Evolutionary conservation across 2,329 filamentous ascomycete species (phyloP).

Genomic region (Ceratocystiopsis brevicomis): DNA sequence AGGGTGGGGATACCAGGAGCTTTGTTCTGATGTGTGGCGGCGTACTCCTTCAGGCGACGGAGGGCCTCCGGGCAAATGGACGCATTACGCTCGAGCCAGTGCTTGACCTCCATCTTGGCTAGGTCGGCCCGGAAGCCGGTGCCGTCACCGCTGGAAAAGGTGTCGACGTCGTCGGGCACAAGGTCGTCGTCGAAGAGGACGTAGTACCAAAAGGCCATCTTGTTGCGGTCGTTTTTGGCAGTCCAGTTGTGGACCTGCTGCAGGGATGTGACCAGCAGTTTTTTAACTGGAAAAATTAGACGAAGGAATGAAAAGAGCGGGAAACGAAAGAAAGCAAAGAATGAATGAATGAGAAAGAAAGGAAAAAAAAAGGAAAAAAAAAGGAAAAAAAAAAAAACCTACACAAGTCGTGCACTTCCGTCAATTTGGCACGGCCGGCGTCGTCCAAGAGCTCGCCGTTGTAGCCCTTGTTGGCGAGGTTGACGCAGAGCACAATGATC

Average conservation of each 20-base stretch:
- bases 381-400: conserved; percentile 12
- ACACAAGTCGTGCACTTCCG: conserved; percentile 48
- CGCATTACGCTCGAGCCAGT: conserved; percentile 44
- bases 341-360: background rate
- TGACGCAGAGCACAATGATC: conserved; percentile 45
- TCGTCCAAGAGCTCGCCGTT: conserved; percentile 45
- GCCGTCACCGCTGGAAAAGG: conserved; percentile 25
- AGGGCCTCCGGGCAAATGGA: conserved; percentile 37
- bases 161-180: conserved; percentile 30
- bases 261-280: conserved; percentile 43
- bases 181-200: conserved; percentile 42
- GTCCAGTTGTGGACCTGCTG: conserved; percentile 54
- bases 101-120: conserved; percentile 39
- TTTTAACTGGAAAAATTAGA: conserved; percentile 32
- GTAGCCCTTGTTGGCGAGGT: conserved; percentile 48
- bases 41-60: conserved; percentile 35
- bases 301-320: background rate
- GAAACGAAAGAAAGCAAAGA: background rate
- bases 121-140: conserved; percentile 34
- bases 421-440: conserved; percentile 33
- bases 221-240: conserved; percentile 48
- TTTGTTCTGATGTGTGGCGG: conserved; percentile 27
- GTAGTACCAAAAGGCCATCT: conserved; percentile 51
- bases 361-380: background rate
- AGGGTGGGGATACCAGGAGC: conserved; percentile 30